Evolutionary conservation across 306 rosid genomes (phyloP), one percentile per base, ranked within the genome.

Genomic region (Sophora flavescens): DNA sequence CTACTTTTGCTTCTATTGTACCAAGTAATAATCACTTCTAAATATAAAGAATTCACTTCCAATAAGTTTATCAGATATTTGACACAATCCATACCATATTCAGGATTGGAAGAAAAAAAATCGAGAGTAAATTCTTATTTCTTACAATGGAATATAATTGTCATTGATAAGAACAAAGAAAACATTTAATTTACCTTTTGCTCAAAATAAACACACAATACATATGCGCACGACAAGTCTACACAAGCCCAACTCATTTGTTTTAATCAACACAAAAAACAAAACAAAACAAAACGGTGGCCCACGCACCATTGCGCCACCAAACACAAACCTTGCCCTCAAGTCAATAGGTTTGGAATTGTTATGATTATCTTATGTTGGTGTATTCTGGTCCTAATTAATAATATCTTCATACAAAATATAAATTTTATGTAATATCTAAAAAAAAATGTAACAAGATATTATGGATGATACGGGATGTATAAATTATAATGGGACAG

Each of bases 231-330:
- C 60, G 30, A 75, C 39, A 2, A 63, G 36, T 45, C 63, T 6
- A 62, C 48, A 53, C 35, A 9, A 3, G n/a, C 52, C 70, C 81
- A 9, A 32, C 60, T 8, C 70, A 1, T 57, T 75, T 50, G 1
- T 17, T 36, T 64, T 74, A 61, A 36, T 53, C 56, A 41, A 8
- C 22, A 12, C 14, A 1, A 17, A 4, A 35, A 35, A 68, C 14
- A 32, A 7, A 13, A 18, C 0, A 8, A 17, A 45, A 36, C 0
- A 32, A 77, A 62, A 39, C 30, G 3, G 22, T 63, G 68, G 78
- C 74, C 68, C 78, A 41, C 78, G 39, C 36, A 44, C 64, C 58
- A 48, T 63, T 48, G 71, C 57, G 64, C 74, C 68, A 71, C 78
- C 78, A 18, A 18, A 71, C 72, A 59, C 56, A 45, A 78, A 61